Base-by-base conservation (phyloP, 345 rosid species). In the Triadica sebifera region DNA sequence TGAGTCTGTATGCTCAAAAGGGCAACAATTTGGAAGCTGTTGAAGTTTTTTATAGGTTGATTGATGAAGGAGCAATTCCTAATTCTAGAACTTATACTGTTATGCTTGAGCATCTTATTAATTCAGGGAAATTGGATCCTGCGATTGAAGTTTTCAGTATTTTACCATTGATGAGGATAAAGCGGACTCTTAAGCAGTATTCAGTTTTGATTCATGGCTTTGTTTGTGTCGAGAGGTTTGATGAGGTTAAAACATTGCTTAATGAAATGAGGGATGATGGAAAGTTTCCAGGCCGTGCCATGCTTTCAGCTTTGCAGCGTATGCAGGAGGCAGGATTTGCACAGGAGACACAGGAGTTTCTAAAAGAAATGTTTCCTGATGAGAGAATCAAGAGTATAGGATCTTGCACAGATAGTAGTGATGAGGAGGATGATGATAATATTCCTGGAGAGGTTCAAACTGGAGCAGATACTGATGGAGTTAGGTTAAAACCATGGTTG, bases 41-140 rank as follows among this genome's bases (percentile, higher is more conserved):
- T 61, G 73, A 79, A 24, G 74, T 80, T 19, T 91, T 94, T 60
- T 79, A 75, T 60, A 41, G 64, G 74, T 79, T 94, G 88, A 83
- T 91, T 12, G 80, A 82, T 73, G 84, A 89, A 80, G 98, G 97
- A 77, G 89, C 80, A 8, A 82, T 86, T 69, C 97, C 97, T 0
- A 92, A 94, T 85, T 87, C 93, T 6, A 89, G 98, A 79, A 94
- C 93, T 19, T 94, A 85, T 37, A 91, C 93, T 0, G 87, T 89
- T 74, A 83, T 94, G 80, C 85, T 91, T 53, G 90, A 92, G 83
- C 97, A 94, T 81, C 87, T 94, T 65, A 70, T 89, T 73, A 76
- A 25, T 63, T 74, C 79, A 1, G 88, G 88, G 72, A 84, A 82
- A 78, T 77, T 91, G 84, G 91, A 91, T 83, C 65, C 87, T 1